Evolutionary conservation across 78 protist species (phyloP), one percentile per base, ranked within the genome.

Genomic region (Polysphondylium violaceum): DNA sequence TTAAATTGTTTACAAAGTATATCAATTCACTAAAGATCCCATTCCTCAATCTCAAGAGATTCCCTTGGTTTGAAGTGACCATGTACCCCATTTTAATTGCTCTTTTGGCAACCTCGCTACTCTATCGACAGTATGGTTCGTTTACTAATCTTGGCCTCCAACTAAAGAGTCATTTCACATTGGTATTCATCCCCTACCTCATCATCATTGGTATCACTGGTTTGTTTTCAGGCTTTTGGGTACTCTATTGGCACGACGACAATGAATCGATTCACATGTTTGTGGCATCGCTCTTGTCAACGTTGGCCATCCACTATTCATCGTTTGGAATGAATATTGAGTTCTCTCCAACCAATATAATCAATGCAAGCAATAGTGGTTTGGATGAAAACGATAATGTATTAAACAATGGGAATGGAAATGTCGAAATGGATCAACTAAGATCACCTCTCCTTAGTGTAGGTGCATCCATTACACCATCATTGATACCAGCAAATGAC

Each of bases 191-290:
- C 19, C 90, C 90, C 2, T 81, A 81, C 40, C 12, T 81, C 4
- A 55, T 81, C 7, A 81, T 81, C 25, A 40, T 72, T 69, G 90
- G 90, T 38, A 55, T 81, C 4, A 69, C 90, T 25, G 90, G 77
- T 27, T 41, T 81, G 53, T 81, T 81, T 21, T 53, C 69, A 41
- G 90, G 90, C 1, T 81, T 81, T 35, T 81, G 90, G 90, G 90
- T 81, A 27, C 29, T 81, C 4, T 81, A 81, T 69, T 81, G 90
- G 90, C 76, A 81, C 23, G 90, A 81, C 31, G 67, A 67, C 8
- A 81, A 81, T 41, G 90, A 81, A 58, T 81, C 90, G 8, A 81
- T 81, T 81, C 90, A 81, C 31, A 74, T 81, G 27, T 81, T 68
- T 55, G 78, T 81, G 1, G 90, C 90, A 25, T 58, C 74, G 16